Conservation (phyloP, 2,329 filamentous ascomycete species). For the Leptographium wingfieldii region DNA sequence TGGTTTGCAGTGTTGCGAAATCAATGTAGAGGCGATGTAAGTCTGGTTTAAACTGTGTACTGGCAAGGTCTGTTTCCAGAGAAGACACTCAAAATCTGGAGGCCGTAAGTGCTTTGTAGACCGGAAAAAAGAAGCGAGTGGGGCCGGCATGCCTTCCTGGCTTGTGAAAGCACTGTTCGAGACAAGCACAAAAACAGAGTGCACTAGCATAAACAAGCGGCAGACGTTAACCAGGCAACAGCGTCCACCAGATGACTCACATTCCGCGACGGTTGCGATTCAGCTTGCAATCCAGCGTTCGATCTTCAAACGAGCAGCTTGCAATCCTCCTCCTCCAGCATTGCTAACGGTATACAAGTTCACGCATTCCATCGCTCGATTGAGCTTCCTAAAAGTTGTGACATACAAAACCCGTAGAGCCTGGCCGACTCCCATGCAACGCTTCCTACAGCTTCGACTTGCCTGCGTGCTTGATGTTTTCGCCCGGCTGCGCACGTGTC, state of each 20-base stretch:
- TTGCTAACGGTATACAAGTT: background rate
- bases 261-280: background rate
- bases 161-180: background rate
- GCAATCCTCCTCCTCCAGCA: background rate
- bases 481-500: conserved; percentile 34
- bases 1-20: no score
- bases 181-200: background rate
- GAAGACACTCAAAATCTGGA: background rate
- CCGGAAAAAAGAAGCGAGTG: background rate
- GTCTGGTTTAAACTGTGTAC: background rate
- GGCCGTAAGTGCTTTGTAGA: background rate
- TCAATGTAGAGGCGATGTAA: background rate
- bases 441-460: conserved; percentile 30
- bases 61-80: background rate
- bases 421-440: background rate
- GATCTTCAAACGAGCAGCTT: no score
- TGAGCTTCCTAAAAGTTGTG: background rate
- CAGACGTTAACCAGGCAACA: conserved; percentile 9
- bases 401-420: background rate
- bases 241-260: conserved; percentile 1
- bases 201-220: conserved; percentile 9
- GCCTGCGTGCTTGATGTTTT: conserved; percentile 28
- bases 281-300: no score
- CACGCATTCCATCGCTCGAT: background rate
- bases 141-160: background rate